Base-by-base conservation (phyloP, 1,139 yeast species). In the Yamadazyma sp. region DNA sequence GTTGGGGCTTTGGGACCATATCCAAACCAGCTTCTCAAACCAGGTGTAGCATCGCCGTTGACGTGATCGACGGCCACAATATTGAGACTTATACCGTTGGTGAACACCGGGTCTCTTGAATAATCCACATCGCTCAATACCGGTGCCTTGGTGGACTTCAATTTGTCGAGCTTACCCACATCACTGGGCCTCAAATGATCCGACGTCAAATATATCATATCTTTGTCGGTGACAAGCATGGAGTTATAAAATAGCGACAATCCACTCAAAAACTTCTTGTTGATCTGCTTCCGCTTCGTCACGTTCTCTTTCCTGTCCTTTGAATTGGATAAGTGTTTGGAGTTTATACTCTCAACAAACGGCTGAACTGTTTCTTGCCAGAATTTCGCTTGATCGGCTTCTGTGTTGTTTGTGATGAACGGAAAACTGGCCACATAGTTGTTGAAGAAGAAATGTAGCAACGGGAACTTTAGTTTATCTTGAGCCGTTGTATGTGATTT, bases 351-450 rank as follows among this genome's bases (percentile, higher is more conserved):
- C 54, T 87, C 94, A 50, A 85, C 74, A 54, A 89, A 88, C 28
- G 80, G 80, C 57, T 89, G 96, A 0, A 88, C 82, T 27, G 83
- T 82, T 33, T 70, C 70, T 42, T 78, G 78, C 97, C 97, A 90
- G 53, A 90, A 86, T 35, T 64, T 63, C 14, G 62, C 60, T 47
- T 78, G 81, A 41, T 73, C 73, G 2, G 77, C 67, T 23, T 66
- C 54, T 6, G 65, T 46, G 42, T 57, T 64, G 46, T 67, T 69
- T 2, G 82, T 66, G 17, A 90, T 64, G 51, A 90, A 82, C 1
- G 97, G 97, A 52, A 90, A 85, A 2, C 82, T 76, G 33, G 72
- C 64, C 7, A 89, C 60, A 44, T 81, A 84, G 36, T 76, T 67
- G 29, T 67, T 59, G 53, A 89, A 80, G 45, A 87, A 76, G 60